Evolutionary conservation across 2,329 filamentous ascomycete genomes (phyloP), one percentile per base, ranked within the genome.

Genomic region (Onygenales sp.): DNA sequence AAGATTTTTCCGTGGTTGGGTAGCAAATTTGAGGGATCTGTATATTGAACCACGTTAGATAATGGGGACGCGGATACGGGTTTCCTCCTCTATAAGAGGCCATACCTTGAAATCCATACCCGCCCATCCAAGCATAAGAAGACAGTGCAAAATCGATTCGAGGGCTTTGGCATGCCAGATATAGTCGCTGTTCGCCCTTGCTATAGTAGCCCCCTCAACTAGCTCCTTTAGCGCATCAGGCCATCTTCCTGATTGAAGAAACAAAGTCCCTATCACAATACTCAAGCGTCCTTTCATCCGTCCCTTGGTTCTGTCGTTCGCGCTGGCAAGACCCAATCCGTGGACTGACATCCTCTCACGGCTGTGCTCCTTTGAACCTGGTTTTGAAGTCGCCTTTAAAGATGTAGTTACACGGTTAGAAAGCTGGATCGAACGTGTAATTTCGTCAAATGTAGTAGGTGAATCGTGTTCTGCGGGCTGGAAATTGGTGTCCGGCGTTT

Each of bases 161-260:
- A 98, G 76, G 1, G 89, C 91, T 70, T 97, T 97, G 14, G 88
- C 93, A 71, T 96, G 89, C 92, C 93, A 98, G n/a, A 97, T 69
- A 69, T 95, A 88, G 69, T 98, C 93, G 62, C 89, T 91, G 54
- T 87, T 80, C 39, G 83, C 84, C 61, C 88, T 86, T 13, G 89
- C 86, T 60, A 85, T 82, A 8, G 81, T 80, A 2, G 87, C 90
- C 52, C 86, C 88, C 56, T 96, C 92, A 8, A 83, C 77, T 21
- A 96, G 79, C 65, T 95, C 88, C 66, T 83, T 86, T 45, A 97
- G 69, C 6, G 92, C 91, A 70, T 97, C 91, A 47, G 78, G 81
- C 90, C 93, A 96, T 57, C 90, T 83, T 31, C 93, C 93, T 51
- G 89, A 87, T 68, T 91, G 87, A 60, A 98, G 80, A 67, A 92